These are phyloP conservation scores for Nicotiana otophora DNA, from an alignment of 257 asterid genomes.

Conservation along the genomic window DNA sequence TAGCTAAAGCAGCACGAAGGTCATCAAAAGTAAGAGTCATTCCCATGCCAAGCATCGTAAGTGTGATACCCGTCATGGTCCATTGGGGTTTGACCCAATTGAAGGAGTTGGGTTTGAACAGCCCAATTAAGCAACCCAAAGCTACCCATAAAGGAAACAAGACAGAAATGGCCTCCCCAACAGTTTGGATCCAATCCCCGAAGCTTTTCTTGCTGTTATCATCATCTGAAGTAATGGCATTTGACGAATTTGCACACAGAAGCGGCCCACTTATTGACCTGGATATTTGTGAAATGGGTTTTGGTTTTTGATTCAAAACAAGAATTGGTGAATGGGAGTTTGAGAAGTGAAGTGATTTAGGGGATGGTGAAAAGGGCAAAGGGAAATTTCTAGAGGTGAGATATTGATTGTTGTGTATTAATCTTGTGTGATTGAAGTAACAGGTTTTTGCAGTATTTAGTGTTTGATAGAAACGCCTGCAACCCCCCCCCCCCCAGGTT, in stretches of 20 bases:
- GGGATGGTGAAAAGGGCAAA: not conserved
- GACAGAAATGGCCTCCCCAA: constrained; percentile 59
- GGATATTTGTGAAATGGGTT: constrained; percentile 18
- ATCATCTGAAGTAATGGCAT: constrained; percentile 23
- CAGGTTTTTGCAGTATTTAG: too few relatives aligned
- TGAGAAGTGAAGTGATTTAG: constrained; percentile 3
- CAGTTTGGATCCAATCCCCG: constrained; percentile 47
- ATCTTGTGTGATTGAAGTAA: too few relatives aligned
- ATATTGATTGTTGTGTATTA: too few relatives aligned
- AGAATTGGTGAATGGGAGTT: constrained; percentile 4
- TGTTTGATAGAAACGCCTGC: not conserved
- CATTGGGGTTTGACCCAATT: constrained; percentile 76
- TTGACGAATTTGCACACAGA: constrained; percentile 51
- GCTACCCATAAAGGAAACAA: constrained; percentile 91
- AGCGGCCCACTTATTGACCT: constrained; percentile 15
- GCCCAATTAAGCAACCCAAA: constrained; percentile 71
- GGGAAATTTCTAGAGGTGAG: too few relatives aligned
- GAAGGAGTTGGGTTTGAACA: constrained; percentile 53
- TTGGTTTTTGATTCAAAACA: not conserved
- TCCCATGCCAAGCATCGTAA: constrained; percentile 97
- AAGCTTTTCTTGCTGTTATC: constrained; percentile 2
- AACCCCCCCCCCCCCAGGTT: too few relatives aligned
- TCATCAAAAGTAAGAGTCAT: constrained; percentile 88
- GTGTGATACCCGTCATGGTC: constrained; percentile 77
- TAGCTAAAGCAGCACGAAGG: constrained; percentile 74